Base-by-base conservation (phyloP, 345 rosid genomes). In the Trapa bicornis region DNA sequence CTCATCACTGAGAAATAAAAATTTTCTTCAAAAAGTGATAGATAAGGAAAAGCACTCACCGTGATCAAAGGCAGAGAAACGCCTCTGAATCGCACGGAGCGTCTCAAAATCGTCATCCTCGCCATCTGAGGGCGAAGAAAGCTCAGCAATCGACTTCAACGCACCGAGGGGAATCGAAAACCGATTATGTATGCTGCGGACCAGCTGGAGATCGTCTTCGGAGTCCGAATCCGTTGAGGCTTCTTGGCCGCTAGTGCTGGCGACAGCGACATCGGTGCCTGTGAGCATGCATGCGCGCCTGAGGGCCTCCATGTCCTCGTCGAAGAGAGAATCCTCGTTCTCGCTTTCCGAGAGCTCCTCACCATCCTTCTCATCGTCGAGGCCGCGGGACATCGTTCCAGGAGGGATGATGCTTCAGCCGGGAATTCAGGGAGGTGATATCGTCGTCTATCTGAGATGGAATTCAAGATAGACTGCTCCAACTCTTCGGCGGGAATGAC, bases 221-320 rank as follows among this genome's bases (percentile, higher is more conserved):
- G 89, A 80, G 61, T 81, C 83, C 37, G 75, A 77, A 43, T 58
- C 71, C 72, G 61, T 57, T n/a, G 67, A 42, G 65, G 32, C 71
- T 62, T 71, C 67, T 7, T 65, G 32, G 67, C 69, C 63, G 50
- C 38, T 71, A 62, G 67, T 50, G 2, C n/a, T 56, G 65, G 37
- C 68, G 43, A 61, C 52, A 15, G 43, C 32, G 66, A 77, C 71
- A 79, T 81, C 78, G 39, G 86, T 45, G 37, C 86, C 92, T 22
- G 92, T 37, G 14, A 79, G 67, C 14, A 79, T 61, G 77, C 89
- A 93, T 56, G 97, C 97, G 61, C 78, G 86, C 73, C 87, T 77
- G 63, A 93, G 75, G 36, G 90, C 92, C 70, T 90, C 98, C 79
- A 90, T 70, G 78, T 88, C 98, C 64, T 87, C 90, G 2, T 74